Evolutionary conservation across 768 basidiomycete genomes (phyloP), one percentile per base, ranked within the genome.

Genomic region (Phaeotremella fagi): DNA sequence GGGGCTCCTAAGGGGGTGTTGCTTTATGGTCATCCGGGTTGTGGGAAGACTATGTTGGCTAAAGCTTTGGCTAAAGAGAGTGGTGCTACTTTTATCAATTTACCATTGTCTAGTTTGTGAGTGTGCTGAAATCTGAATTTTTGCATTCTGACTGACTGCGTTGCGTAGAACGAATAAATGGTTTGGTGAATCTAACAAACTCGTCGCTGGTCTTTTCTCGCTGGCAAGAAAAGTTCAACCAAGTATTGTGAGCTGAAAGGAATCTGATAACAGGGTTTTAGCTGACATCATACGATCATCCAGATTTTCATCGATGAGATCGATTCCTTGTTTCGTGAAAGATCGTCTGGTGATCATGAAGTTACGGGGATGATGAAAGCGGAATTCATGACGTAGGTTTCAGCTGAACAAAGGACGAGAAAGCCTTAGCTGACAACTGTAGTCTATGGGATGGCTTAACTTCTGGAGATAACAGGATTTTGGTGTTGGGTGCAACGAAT

Each of bases 31-130:
- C 95, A 92, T 36, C 95, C 95, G 18, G 94, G 95, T 4, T 99
- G 95, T 61, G 95, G 95, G 23, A 99, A 99, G 78, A 98, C 95
- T 1, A 92, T 99, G 90, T 81, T 99, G n/a, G 95, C 95, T 1
- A 94, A 94, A 72, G 94, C 94, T 1, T 81, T 99, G 6, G 95
- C 95, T 12, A 95, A 94, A 72, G 92, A 99, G 78, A 90, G 87
- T 2, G 88, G 90, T 16, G 95, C 95, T 5, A 94, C 91, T 0
- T 99, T 99, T 71, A 94, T 97, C 77, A 89, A 89, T 72, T 81
- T 89, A 54, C 81, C 85, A 4, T 81, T 85, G 29, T 85, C 84
- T 2, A 83, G 82, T 7, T 77, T 88, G 57, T 74, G 53, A 63
- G 74, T 64, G 15, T 4, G 0, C 18, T 44, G 16, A 7, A 47